Evolutionary conservation across 257 asterid species (phyloP).

Genomic region (Plantago elongata): DNA sequence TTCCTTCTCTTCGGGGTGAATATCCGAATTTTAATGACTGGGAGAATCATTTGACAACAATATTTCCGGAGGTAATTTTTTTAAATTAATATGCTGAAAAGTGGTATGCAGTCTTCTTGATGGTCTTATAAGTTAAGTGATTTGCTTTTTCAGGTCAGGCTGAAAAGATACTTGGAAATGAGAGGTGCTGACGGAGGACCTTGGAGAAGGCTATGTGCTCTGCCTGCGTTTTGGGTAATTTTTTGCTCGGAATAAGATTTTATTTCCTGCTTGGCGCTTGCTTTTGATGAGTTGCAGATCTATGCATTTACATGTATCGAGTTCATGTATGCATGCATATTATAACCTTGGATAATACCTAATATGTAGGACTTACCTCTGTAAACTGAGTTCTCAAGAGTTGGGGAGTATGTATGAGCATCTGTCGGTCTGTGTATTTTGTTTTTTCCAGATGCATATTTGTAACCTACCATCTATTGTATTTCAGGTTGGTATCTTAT

Average conservation of each 20-base stretch:
- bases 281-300: neutral
- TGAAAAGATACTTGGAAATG: constrained; percentile 96
- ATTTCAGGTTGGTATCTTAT: constrained; percentile 85
- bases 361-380: too few relatives aligned
- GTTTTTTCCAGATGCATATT: too few relatives aligned
- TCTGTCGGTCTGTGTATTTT: too few relatives aligned
- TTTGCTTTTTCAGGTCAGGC: constrained; percentile 70
- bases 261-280: neutral
- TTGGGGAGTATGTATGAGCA: too few relatives aligned
- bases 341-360: neutral
- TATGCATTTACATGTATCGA: neutral
- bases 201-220: constrained; percentile 93
- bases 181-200: constrained; percentile 99
- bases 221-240: constrained; percentile 95
- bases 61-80: constrained; percentile 81
- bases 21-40: constrained; percentile 87
- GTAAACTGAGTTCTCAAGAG: too few relatives aligned
- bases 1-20: constrained; percentile 82
- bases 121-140: constrained; percentile 14
- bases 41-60: constrained; percentile 97
- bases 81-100: constrained; percentile 23
- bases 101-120: constrained; percentile 9
- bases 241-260: constrained; percentile 6
- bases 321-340: neutral
- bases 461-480: neutral